phyloP scores from a whole-genome alignment of 2,329 filamentous ascomycete genomes.

The Hypoxylon rubiginosum region DNA sequence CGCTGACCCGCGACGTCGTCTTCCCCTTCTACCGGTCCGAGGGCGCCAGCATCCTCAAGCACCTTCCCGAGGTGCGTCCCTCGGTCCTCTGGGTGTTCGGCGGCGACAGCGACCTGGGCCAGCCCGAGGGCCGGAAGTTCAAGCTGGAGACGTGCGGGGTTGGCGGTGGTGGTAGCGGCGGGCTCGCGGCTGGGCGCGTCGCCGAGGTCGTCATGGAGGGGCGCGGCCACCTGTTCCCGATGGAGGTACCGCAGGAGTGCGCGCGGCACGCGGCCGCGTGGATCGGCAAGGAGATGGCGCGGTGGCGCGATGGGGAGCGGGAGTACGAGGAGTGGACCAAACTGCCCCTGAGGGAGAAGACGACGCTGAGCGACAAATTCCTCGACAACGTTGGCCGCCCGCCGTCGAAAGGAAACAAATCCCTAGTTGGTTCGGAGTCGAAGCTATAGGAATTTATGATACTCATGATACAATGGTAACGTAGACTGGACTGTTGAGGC shows the following conservation, averaged over 20 bases:
- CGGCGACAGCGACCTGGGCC: constrained; percentile 68
- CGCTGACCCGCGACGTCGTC: constrained; percentile 50
- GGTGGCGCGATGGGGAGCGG: constrained; percentile 70
- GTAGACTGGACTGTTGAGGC: background rate
- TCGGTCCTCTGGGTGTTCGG: constrained; percentile 79
- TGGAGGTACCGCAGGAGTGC: constrained; percentile 79
- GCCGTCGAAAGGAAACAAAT: constrained; percentile 32
- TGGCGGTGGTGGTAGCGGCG: constrained; percentile 76
- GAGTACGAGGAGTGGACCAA: constrained; percentile 69
- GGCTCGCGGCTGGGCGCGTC: constrained; percentile 74
- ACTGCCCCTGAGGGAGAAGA: constrained; percentile 66
- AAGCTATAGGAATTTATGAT: constrained; percentile 38
- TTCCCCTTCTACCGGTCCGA: constrained; percentile 78
- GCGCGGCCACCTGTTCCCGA: constrained; percentile 84
- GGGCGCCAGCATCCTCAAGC: constrained; percentile 65
- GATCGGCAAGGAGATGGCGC: constrained; percentile 67
- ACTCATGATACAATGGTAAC: background rate
- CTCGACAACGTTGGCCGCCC: constrained; percentile 63
- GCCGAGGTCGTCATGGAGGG: constrained; percentile 72
- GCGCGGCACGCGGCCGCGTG: constrained; percentile 72
- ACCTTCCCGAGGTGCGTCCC: constrained; percentile 73
- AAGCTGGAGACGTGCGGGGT: constrained; percentile 75
- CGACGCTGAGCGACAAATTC: constrained; percentile 68
- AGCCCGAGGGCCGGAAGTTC: constrained; percentile 62
- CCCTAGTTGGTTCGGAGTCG: constrained; percentile 19